Evolutionary conservation across 192 early-diverging fungal genomes (phyloP), one percentile per base, ranked within the genome.

Genomic region (Phycomyces nitens): DNA sequence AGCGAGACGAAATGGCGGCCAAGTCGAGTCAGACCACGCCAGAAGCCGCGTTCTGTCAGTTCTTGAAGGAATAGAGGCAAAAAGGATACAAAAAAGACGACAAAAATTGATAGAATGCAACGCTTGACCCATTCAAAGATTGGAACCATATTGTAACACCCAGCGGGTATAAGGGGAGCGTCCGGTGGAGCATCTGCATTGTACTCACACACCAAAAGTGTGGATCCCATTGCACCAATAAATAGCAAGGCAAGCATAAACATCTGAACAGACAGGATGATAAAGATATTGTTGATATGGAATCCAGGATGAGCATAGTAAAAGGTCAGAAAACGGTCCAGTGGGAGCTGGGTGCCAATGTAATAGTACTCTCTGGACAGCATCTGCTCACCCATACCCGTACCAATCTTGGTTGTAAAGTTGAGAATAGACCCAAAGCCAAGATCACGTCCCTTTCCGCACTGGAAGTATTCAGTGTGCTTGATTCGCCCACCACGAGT

Each of bases 381-480:
- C 86, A 94, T 92, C 76, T 94, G 93, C 75, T 94, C 93, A 50
- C 89, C 90, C 93, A 94, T 94, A 62, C 93, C 93, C 8, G 90
- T 90, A 52, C 91, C 90, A 53, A 94, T 92, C 76, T 94, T 94
- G 54, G 93, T 90, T 62, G 89, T 89, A 65, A 93, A 94, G 72
- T 90, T 89, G 68, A 94, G 87, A 58, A 92, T 89, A 7, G 92
- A 94, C 55, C 86, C 88, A 80, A 94, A 92, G 8, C 91, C 90
- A 50, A 94, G 80, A 75, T 94, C 93, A 69, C 90, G 89, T 7
- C 93, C 93, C 78, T 94, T 94, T 40, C 93, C 92, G 70, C 90
- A 92, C 77, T 94, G 92, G 68, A 86, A 92, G 78, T 94, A 94
- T 73, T 94, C 93, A 3, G 89, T 85, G 77, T 94, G 93, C 72